phyloP scores from a whole-genome alignment of 441 rosid species.

The Arabidopsis hybrid region DNA sequence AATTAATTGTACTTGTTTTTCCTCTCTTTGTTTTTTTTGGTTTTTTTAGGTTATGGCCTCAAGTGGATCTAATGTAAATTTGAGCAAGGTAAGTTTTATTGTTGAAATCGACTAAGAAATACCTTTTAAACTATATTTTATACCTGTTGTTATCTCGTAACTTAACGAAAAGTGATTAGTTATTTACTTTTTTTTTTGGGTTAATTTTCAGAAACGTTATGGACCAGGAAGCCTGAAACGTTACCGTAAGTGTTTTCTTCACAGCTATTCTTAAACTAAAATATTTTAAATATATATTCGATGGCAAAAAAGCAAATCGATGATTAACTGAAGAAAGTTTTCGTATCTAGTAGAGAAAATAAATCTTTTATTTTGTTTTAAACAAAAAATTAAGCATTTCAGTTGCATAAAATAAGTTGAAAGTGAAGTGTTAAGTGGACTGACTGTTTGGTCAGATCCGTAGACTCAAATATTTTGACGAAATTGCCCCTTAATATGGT shows the following conservation, averaged over 20 bases:
- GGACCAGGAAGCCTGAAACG: constrained; percentile 42
- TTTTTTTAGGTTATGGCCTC: constrained; percentile 33
- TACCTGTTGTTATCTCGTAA: not conserved
- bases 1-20: not conserved
- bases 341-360: not conserved
- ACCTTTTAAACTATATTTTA: not conserved
- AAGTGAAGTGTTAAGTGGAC: too few relatives aligned
- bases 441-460: too few relatives aligned
- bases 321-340: not conserved
- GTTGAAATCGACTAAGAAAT: not conserved
- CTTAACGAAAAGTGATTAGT: not conserved
- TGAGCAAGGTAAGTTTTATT: constrained; percentile 28
- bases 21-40: not conserved
- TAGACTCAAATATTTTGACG: too few relatives aligned
- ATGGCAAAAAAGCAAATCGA: not conserved
- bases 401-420: too few relatives aligned
- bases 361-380: not conserved
- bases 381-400: not conserved
- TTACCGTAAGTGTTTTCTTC: constrained; percentile 32
- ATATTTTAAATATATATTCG: not conserved
- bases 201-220: constrained; percentile 42
- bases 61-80: constrained; percentile 8
- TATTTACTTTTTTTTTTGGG: not conserved
- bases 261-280: not conserved
- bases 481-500: too few relatives aligned